Base-by-base conservation (phyloP, 1,284 basidiomycete species). In the Fistulinella staudtii region DNA sequence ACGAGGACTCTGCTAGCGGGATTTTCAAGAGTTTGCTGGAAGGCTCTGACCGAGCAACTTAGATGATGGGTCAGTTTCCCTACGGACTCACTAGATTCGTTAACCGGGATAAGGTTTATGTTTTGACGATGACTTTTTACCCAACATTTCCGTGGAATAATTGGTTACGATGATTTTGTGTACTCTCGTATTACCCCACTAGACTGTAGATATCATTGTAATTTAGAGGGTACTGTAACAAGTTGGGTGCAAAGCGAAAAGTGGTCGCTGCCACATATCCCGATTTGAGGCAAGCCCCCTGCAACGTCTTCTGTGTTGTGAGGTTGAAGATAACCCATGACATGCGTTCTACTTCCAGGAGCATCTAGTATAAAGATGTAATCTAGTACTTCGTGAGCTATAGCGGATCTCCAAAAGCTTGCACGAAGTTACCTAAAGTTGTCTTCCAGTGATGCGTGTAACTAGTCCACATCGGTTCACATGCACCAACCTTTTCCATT, bases 191-290 rank as follows among this genome's bases (percentile, higher is more conserved):
- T 42, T 55, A 55, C 28, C 49, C 54, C 44, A 39, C 33, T 47
- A 47, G 41, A 43, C 14, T 29, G 35, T 34, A 31, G 31, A 41
- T 28, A 36, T 44, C n/a, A 51, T 47, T 46, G 30, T 13, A 41
- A 51, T 33, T 25, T 39, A 21, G 31, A 27, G 39, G 62, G 47
- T 25, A 48, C 39, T 3, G 56, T 51, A 23, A 33, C 44, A 20
- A 72, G 68, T 58, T 85, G 77, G 5, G 74, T 76, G 33, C 78
- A 81, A 9, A 96, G 73, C 1, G 86, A 85, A 47, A 93, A 73
- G 61, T 97, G 93, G 65, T 97, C 93, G 56, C 89, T 92, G 9
- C 88, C 89, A 53, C 85, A 88, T 21, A 93, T 74, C 14, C 79
- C 81, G 52, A 78, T 79, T 55, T 80, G 74, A n/a, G 93, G 93